A percentile compares a stretch with the other conserved stretches of the same genome.
phyloP scores from a whole-genome alignment of 1,139 yeast species.

The Pichia sp. region DNA sequence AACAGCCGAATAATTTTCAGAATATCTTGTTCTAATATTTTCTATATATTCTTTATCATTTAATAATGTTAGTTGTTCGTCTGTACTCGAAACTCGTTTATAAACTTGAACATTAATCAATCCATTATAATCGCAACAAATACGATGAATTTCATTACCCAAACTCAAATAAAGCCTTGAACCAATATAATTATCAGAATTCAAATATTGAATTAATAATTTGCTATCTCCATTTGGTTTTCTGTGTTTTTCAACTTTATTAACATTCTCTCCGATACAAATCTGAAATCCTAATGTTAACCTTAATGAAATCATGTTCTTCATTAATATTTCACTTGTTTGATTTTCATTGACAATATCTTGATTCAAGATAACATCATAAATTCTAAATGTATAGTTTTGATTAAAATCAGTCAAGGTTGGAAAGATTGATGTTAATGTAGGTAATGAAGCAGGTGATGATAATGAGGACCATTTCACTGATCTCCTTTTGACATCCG shows the following conservation, averaged over 20 bases:
- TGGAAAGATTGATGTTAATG: conserved; percentile 75
- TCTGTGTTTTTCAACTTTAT: conserved; percentile 56
- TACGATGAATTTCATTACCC: conserved; percentile 80
- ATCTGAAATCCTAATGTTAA: conserved; percentile 86
- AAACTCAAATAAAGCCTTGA: conserved; percentile 65
- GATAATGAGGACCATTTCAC: conserved; percentile 91
- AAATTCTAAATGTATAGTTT: conserved; percentile 53
- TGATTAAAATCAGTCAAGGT: conserved; percentile 54
- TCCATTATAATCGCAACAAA: conserved; percentile 64
- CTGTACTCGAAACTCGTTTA: conserved; percentile 25
- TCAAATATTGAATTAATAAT: conserved; percentile 39
- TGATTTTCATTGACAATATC: conserved; percentile 47
- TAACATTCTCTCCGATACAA: conserved; percentile 64
- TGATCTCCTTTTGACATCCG: conserved; percentile 52
- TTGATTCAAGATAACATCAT: conserved; percentile 54
- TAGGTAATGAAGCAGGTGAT: conserved; percentile 89
- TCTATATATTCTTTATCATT: conserved; percentile 38
- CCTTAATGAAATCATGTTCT: conserved; percentile 83
- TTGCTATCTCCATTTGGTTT: conserved; percentile 53
- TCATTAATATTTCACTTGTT: conserved; percentile 58
- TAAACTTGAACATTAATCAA: conserved; percentile 75
- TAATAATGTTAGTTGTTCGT: conserved; percentile 24
- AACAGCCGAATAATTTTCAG: conserved; percentile 56
- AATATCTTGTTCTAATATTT: conserved; percentile 72
- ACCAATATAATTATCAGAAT: conserved; percentile 43